A percentile compares a stretch with the other conserved stretches of the same genome.
These are phyloP conservation scores for Cordyceps fumosorosea DNA, from an alignment of 2,329 filamentous ascomycete genomes.

Conservation along the genomic window DNA sequence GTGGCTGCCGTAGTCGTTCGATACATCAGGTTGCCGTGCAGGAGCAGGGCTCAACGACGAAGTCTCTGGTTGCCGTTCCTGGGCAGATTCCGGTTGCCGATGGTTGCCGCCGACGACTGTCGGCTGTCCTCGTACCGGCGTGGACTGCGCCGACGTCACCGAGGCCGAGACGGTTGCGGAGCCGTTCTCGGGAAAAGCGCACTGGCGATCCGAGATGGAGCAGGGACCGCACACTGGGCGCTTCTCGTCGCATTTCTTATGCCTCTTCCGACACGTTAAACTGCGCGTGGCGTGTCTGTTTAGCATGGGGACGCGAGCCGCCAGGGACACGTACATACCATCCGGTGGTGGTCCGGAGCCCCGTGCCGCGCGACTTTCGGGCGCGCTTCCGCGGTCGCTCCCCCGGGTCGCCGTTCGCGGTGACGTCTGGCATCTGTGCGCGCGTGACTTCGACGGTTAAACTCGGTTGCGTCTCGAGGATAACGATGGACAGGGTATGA, in stretches of 20 bases:
- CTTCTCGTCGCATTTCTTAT: constrained; percentile 45
- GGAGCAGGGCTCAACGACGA: neutral
- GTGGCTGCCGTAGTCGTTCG: neutral
- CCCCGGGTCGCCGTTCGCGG: neutral
- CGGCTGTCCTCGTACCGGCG: neutral
- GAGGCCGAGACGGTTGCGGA: neutral
- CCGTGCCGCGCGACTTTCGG: constrained; percentile 34
- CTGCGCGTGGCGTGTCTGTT: constrained; percentile 18
- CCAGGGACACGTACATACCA: constrained; percentile 21
- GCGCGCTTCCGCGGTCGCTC: constrained; percentile 16
- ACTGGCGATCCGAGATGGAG: constrained; percentile 18
- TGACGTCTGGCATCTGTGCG: neutral
- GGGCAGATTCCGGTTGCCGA: neutral
- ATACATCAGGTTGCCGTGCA: neutral
- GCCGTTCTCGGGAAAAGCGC: constrained; percentile 16
- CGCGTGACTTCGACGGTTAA: neutral
- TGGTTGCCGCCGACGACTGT: neutral
- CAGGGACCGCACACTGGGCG: constrained; percentile 23
- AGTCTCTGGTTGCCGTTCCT: neutral
- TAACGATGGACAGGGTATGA: neutral
- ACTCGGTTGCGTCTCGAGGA: neutral
- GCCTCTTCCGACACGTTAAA: constrained; percentile 37
- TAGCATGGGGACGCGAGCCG: neutral
- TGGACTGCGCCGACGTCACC: neutral
- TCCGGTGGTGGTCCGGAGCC: constrained; percentile 37